These are phyloP conservation scores for Boletellus dicymbophilus DNA, from an alignment of 1,284 basidiomycete genomes.

Conservation along the genomic window DNA sequence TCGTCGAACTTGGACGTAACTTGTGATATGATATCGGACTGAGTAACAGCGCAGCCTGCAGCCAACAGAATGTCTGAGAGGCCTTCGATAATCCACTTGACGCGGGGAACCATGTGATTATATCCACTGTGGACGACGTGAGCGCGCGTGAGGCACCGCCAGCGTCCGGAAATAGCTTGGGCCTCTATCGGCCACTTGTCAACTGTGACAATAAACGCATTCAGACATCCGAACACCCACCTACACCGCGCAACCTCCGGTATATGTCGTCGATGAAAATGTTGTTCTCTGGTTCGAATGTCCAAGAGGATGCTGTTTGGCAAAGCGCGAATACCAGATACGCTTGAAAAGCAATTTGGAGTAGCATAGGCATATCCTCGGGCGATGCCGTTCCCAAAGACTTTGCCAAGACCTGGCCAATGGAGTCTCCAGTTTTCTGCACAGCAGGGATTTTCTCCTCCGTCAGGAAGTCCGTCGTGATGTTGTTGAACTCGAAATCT, in stretches of 20 bases:
- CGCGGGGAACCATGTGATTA: background rate
- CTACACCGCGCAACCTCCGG: slow-evolving; percentile 1
- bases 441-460: too few species aligned
- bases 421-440: too few species aligned
- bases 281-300: slow-evolving; percentile 3
- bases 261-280: slow-evolving; percentile 4
- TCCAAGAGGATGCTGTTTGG: slow-evolving; percentile 12
- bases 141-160: slow-evolving; percentile 18
- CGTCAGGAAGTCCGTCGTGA: too few species aligned
- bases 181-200: background rate
- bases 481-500: too few species aligned
- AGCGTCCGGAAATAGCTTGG: slow-evolving; percentile 10
- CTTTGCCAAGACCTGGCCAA: too few species aligned
- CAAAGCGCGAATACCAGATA: slow-evolving; percentile 1
- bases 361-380: too few species aligned
- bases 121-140: slow-evolving; percentile 3
- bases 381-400: too few species aligned
- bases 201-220: background rate
- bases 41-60: slow-evolving; percentile 5
- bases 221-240: background rate
- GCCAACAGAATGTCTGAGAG: slow-evolving; percentile 9
- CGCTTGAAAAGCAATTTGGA: slow-evolving; percentile 12
- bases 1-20: slow-evolving; percentile 6
- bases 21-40: background rate
- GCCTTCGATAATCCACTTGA: background rate